Evolutionary conservation across 345 rosid species (phyloP).

Genomic region (Eucalyptus melliodora): DNA sequence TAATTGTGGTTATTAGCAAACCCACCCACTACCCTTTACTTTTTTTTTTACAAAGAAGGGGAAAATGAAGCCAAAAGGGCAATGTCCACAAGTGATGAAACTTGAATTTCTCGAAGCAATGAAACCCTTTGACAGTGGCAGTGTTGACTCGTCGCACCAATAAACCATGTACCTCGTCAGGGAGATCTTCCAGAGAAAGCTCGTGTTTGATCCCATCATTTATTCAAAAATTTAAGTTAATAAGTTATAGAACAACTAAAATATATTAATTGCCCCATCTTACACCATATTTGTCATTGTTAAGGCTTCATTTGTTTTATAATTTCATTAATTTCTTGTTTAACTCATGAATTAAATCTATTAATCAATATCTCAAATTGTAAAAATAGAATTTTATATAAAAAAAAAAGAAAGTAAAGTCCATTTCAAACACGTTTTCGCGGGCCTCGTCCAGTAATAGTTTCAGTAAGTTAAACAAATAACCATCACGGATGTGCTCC

Average conservation of each 20-base stretch:
- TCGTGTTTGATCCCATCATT: too few species aligned
- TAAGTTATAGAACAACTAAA: not conserved
- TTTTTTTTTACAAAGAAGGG: not conserved
- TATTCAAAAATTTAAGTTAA: too few species aligned
- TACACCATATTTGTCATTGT: too few species aligned
- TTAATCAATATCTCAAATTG: too few species aligned
- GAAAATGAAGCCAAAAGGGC: not conserved
- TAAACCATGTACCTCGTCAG: not conserved
- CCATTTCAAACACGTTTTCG: not conserved
- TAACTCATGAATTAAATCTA: too few species aligned
- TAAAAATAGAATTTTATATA: too few species aligned
- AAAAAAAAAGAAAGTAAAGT: not conserved
- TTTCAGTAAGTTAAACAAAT: not conserved
- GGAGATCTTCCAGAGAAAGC: not conserved
- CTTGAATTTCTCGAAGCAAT: not conserved
- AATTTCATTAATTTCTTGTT: too few species aligned
- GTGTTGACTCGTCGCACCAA: not conserved
- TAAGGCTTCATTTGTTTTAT: too few species aligned
- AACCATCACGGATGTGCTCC: not conserved
- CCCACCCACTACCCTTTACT: too few species aligned
- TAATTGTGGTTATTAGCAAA: too few species aligned
- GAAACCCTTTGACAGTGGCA: not conserved
- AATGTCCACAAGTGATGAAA: not conserved
- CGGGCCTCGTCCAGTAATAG: not conserved
- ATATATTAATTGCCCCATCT: not conserved